Base-by-base conservation (phyloP, 2,329 filamentous ascomycete species). In the Clonostachys rhizophaga region DNA sequence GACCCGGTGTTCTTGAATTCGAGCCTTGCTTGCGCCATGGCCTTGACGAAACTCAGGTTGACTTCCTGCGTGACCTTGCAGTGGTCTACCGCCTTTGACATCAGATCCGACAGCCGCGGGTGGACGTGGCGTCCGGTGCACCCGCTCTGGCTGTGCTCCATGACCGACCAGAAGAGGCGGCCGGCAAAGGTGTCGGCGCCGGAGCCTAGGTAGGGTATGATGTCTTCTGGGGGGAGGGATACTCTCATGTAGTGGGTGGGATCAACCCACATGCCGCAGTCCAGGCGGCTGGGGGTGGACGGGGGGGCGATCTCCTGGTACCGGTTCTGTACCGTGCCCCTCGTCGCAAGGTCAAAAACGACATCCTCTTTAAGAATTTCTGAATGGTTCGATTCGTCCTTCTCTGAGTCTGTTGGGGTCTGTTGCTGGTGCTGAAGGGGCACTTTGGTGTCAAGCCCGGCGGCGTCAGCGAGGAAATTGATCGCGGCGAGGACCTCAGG, bases 121-220 rank as follows among this genome's bases (percentile, higher is more conserved):
- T 52, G 49, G 16, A 30, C 24, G 24, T n/a, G 16, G 13, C 42
- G 30, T 8, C 33, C 16, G 11, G 30, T 42, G 40, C 47, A 50
- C 6, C 43, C 40, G 9, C 35, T 46, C 18, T 47, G 46, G 34
- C 37, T 45, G 37, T 53, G 49, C 1, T 49, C 43, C 51, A 54
- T 49, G 11, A 54, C 20, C 1, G 49, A 53, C 52, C 52, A 54
- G 43, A 53, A 54, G 12, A 54, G 18, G 2, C 20, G 37, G 14
- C 52, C 52, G 2, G 49, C 51, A 34, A 53, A 50, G 1, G 49
- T 50, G 9, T 49, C 39, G 7, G 51, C 34, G 1, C 49, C 51
- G 4, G 34, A 33, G 1, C 52, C 52, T 5, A 54, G 42, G 35
- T 53, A 52, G 0, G 51, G 52, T 3, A 54, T 30, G 40, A 54